These are phyloP conservation scores for Stemphylium vesicarium DNA, from an alignment of 2,329 filamentous ascomycete species.

Conservation along the genomic window DNA sequence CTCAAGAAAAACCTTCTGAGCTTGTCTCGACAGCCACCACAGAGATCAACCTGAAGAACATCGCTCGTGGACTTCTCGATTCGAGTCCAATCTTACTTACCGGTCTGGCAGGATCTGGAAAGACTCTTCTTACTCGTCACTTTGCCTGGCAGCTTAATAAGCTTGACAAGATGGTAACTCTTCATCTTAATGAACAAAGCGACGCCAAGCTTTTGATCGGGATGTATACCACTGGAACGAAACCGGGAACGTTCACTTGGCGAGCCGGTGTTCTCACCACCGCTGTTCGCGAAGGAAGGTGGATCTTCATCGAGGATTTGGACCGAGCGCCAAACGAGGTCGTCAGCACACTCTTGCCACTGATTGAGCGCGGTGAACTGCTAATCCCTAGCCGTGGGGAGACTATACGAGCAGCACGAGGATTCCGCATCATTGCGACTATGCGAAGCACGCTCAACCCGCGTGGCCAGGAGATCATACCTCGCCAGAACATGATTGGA, in stretches of 20 bases:
- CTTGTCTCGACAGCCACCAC: conserved; percentile 74
- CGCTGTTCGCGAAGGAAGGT: conserved; percentile 90
- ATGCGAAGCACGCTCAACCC: conserved; percentile 74
- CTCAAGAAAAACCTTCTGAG: conserved; percentile 31
- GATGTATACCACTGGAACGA: conserved; percentile 87
- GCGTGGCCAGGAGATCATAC: conserved; percentile 73
- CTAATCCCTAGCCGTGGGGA: conserved; percentile 89
- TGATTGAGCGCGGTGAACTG: conserved; percentile 91
- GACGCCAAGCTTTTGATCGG: conserved; percentile 96
- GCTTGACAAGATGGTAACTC: conserved; percentile 82
- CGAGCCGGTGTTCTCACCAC: conserved; percentile 90
- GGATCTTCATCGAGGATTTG: conserved; percentile 96
- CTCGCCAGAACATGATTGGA: conserved; percentile 74
- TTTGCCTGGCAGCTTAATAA: conserved; percentile 81
- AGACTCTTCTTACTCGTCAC: conserved; percentile 85
- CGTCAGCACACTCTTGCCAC: conserved; percentile 86
- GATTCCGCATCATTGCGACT: conserved; percentile 91
- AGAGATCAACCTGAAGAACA: conserved; percentile 69
- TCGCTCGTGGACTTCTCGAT: conserved; percentile 72
- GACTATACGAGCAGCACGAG: conserved; percentile 78
- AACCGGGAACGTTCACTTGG: conserved; percentile 91
- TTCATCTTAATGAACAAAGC: conserved; percentile 97
- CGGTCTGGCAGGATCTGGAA: conserved; percentile 85
- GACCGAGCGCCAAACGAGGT: conserved; percentile 95
- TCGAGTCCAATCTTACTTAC: conserved; percentile 78